Base-by-base conservation (phyloP, 2,329 filamentous ascomycete species). In the Westerdykella ornata region DNA sequence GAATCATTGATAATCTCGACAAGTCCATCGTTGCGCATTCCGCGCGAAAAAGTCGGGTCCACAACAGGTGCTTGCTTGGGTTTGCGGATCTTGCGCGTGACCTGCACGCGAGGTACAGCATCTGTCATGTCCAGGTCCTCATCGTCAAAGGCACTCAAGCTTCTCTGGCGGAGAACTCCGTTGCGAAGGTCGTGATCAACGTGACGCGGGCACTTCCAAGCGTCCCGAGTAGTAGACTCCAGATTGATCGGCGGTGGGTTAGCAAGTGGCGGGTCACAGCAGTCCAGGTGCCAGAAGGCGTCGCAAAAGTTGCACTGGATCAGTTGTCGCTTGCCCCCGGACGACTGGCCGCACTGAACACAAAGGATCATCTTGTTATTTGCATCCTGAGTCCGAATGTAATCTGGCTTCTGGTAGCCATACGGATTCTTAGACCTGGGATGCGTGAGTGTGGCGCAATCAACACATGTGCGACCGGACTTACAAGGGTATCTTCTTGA, bases 191-290 rank as follows among this genome's bases (percentile, higher is more conserved):
- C 75, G 48, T 90, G 82, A 39, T 92, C 86, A 32, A 84, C 74
- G 62, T 98, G 92, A 49, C 85, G 81, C 37, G 90, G 90, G 60
- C 92, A 98, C 66, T 81, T 84, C 87, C 88, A 98, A 41, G 81
- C 84, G 56, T 73, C 71, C 35, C 82, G 80, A 38, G 83, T 73
- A 38, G 72, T 72, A 50, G 72, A 72, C 38, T 75, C 60, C 35
- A 58, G 52, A 45, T 54, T 57, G 43, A 67, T 60, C 40, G 81
- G 76, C 9, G 89, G 89, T 30, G 88, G 85, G 41, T 85, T 80
- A 26, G 88, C 81, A 58, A 89, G 70, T 26, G 90, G 89, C 19
- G 88, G 86, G 59, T 94, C 82, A 13, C 94, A 72, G 67, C 92
- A 98, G 66, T 97, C 90, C 38, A 95, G 73, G 69, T 98, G 92